phyloP scores from a whole-genome alignment of 2,329 filamentous ascomycete genomes.

The Epichloe coenophiala region DNA sequence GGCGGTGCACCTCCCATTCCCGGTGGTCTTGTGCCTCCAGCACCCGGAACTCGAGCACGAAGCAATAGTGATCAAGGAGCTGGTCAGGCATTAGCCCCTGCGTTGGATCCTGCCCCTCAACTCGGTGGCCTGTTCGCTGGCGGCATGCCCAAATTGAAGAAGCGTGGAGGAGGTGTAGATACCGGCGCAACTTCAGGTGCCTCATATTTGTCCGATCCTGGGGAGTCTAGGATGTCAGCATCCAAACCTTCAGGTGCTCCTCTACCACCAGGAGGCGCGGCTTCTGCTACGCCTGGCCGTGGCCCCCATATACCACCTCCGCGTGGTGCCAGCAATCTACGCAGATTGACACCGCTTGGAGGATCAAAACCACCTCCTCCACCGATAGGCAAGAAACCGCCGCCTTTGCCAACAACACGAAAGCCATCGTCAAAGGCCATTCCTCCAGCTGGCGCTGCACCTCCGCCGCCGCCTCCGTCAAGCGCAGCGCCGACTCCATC shows the following conservation, averaged over 20 bases:
- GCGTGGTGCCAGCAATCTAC: conserved; percentile 34
- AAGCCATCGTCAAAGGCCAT: conserved; percentile 35
- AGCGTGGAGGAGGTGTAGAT: conserved; percentile 66
- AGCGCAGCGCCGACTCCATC: conserved; percentile 24
- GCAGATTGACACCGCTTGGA: conserved; percentile 37
- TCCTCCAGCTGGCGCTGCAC: conserved; percentile 20
- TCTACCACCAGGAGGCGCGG: conserved; percentile 43
- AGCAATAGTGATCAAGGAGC: conserved; percentile 70
- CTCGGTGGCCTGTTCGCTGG: conserved; percentile 80
- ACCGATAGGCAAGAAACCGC: conserved; percentile 63
- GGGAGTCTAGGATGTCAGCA: conserved; percentile 17
- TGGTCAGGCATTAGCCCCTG: conserved; percentile 25
- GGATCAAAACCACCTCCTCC: conserved; percentile 47
- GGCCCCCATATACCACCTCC: conserved; percentile 25
- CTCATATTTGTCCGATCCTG: conserved; percentile 72
- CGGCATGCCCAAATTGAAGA: conserved; percentile 90
- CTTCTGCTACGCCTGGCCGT: conserved; percentile 45
- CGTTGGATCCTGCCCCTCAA: conserved; percentile 53
- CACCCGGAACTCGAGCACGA: conserved; percentile 56
- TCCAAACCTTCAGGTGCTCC: conserved; percentile 41
- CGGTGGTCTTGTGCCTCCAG: conserved; percentile 56
- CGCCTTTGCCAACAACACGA: conserved; percentile 45
- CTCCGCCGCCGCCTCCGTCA: conserved; percentile 24
- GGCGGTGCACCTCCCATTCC: conserved; percentile 70
- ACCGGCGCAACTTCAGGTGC: conserved; percentile 48